phyloP scores from a whole-genome alignment of 2,329 filamentous ascomycete species.

The Coleophoma eucalyptorum region DNA sequence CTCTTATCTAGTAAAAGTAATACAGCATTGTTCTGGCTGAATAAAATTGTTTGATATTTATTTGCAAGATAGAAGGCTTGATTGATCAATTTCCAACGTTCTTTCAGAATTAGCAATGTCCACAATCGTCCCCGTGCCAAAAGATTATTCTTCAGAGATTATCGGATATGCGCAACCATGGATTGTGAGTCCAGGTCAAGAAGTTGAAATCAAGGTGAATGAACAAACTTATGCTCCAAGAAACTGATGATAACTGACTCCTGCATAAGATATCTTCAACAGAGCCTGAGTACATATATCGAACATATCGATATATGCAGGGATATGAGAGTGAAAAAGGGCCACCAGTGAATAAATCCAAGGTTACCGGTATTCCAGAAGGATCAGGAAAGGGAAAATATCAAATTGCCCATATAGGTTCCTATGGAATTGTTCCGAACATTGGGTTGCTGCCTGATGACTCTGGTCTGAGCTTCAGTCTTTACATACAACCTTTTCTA shows the following conservation, averaged over 20 bases:
- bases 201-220: slow-evolving; percentile 15
- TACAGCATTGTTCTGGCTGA: too few species aligned
- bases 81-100: too few species aligned
- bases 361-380: slow-evolving; percentile 1
- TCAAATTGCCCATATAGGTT: slow-evolving; percentile 2
- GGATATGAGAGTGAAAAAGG: slow-evolving; percentile 7
- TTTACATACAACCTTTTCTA: slow-evolving; percentile 11
- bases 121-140: background rate
- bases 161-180: slow-evolving; percentile 19
- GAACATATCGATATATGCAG: slow-evolving; percentile 10
- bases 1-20: too few species aligned
- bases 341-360: slow-evolving; percentile 3
- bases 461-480: slow-evolving; percentile 2
- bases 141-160: slow-evolving; percentile 6
- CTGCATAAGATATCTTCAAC: slow-evolving; percentile 11
- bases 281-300: slow-evolving; percentile 7
- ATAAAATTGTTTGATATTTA: too few species aligned
- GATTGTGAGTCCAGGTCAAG: slow-evolving; percentile 18
- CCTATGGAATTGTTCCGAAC: slow-evolving; percentile 5
- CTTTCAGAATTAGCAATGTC: background rate
- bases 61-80: too few species aligned
- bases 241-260: slow-evolving; percentile 1
- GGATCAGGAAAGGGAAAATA: background rate
- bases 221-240: background rate
- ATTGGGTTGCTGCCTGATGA: background rate